Evolutionary conservation across 2,329 filamentous ascomycete species (phyloP).

Genomic region (Metarhizium rileyi): DNA sequence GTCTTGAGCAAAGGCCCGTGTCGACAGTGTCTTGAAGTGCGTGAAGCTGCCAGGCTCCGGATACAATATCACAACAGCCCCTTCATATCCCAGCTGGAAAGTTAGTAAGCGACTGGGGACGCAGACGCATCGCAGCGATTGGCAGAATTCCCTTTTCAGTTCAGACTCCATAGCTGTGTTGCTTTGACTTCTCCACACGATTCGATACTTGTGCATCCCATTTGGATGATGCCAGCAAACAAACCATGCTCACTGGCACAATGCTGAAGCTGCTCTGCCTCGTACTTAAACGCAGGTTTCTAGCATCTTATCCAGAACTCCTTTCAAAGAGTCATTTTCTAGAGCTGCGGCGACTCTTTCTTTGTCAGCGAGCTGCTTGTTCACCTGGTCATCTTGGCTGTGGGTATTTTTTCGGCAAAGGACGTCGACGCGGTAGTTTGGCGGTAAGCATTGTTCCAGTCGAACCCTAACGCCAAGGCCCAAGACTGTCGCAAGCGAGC

Average conservation of each 20-base stretch:
- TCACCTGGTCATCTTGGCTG: conserved; percentile 87
- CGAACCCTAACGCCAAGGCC: conserved; percentile 86
- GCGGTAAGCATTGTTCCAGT: conserved; percentile 81
- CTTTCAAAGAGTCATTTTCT: conserved; percentile 85
- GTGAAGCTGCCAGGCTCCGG: too few species aligned
- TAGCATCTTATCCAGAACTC: conserved; percentile 87
- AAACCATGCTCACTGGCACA: background rate
- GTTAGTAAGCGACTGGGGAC: too few species aligned
- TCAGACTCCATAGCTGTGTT: too few species aligned
- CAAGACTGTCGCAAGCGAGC: conserved; percentile 91
- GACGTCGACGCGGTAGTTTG: conserved; percentile 86
- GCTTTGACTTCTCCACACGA: too few species aligned
- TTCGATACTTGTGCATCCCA: too few species aligned
- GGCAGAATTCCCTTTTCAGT: too few species aligned
- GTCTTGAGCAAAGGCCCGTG: too few species aligned
- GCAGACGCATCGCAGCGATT: too few species aligned
- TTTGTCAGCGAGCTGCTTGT: conserved; percentile 94
- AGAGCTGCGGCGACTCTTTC: conserved; percentile 90
- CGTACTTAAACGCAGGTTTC: conserved; percentile 58
- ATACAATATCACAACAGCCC: too few species aligned
- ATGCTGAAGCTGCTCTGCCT: background rate
- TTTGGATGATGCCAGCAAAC: too few species aligned
- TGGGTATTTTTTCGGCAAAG: conserved; percentile 95
- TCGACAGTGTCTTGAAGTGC: too few species aligned
- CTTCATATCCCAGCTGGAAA: too few species aligned